Evolutionary conservation across 371 early-diverging fungal genomes (phyloP).

Genomic region (Apophysomyces trapeziformis): DNA sequence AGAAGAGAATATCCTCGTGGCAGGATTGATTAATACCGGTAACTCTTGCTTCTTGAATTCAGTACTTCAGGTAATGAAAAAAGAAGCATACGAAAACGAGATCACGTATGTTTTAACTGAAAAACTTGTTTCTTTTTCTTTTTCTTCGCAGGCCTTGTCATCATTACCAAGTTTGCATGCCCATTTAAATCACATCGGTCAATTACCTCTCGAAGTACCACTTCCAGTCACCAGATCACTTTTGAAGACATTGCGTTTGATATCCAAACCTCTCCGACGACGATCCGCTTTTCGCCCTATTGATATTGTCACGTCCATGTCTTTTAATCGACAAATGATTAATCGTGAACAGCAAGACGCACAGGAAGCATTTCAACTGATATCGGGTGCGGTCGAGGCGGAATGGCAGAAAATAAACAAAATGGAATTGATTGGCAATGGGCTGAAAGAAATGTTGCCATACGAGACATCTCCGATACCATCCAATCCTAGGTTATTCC

Average conservation of each 20-base stretch:
- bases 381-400: slow-evolving; percentile 71
- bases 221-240: slow-evolving; percentile 42
- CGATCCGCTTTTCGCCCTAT: slow-evolving; percentile 34
- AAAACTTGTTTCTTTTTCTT: neutral
- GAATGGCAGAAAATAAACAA: slow-evolving; percentile 46
- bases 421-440: slow-evolving; percentile 17
- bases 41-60: slow-evolving; percentile 95
- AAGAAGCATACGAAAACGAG: neutral
- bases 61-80: slow-evolving; percentile 77
- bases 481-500: too few species aligned
- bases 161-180: slow-evolving; percentile 39
- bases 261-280: slow-evolving; percentile 31
- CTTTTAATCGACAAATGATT: slow-evolving; percentile 44
- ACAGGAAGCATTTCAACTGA: slow-evolving; percentile 87
- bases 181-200: slow-evolving; percentile 32
- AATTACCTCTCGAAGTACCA: slow-evolving; percentile 8
- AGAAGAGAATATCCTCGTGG: slow-evolving; percentile 18
- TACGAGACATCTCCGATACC: neutral
- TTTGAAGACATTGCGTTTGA: slow-evolving; percentile 34
- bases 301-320: slow-evolving; percentile 36
- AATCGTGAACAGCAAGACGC: slow-evolving; percentile 89
- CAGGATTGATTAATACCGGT: slow-evolving; percentile 89
- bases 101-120: too few species aligned
- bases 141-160: slow-evolving; percentile 48
- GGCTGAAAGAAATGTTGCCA: slow-evolving; percentile 23